phyloP scores from a whole-genome alignment of 257 asterid species.

The Przewalskia tangutica region DNA sequence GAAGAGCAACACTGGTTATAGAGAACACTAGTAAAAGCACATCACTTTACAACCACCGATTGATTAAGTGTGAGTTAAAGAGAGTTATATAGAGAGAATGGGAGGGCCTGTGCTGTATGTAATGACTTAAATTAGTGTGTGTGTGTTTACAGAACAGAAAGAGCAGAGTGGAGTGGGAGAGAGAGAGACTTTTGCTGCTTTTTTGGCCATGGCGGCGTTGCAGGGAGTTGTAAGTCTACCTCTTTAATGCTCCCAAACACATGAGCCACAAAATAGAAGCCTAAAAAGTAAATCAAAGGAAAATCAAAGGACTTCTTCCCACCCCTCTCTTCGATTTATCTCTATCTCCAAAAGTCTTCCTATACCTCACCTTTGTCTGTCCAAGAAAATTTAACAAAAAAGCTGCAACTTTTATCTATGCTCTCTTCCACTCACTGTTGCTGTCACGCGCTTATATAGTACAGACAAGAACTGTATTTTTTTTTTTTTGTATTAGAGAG shows the following conservation, averaged over 20 bases:
- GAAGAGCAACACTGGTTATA: background rate
- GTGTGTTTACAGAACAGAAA: constrained; percentile 1
- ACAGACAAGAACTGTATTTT: background rate
- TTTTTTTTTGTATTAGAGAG: background rate
- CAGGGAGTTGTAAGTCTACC: constrained; percentile 73
- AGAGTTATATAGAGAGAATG: background rate
- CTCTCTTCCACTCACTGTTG: constrained; percentile 9
- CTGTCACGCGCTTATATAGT: constrained; percentile 9
- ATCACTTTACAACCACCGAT: background rate
- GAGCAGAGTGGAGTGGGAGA: background rate
- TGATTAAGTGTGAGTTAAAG: background rate
- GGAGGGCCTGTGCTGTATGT: background rate
- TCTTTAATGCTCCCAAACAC: constrained; percentile 38
- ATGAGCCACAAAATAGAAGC: constrained; percentile 42
- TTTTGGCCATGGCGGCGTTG: constrained; percentile 85
- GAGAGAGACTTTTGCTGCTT: constrained; percentile 33
- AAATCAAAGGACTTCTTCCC: constrained; percentile 6
- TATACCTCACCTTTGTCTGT: constrained; percentile 15
- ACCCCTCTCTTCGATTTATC: constrained; percentile 6
- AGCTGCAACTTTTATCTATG: constrained; percentile 20
- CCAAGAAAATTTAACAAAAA: constrained; percentile 19
- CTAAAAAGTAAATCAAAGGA: constrained; percentile 8
- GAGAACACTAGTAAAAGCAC: background rate
- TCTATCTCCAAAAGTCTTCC: constrained; percentile 31
- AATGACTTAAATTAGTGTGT: constrained; percentile 14